These are phyloP conservation scores for Furcasterigmium sp. DNA, from an alignment of 2,329 filamentous ascomycete genomes.

Conservation along the genomic window DNA sequence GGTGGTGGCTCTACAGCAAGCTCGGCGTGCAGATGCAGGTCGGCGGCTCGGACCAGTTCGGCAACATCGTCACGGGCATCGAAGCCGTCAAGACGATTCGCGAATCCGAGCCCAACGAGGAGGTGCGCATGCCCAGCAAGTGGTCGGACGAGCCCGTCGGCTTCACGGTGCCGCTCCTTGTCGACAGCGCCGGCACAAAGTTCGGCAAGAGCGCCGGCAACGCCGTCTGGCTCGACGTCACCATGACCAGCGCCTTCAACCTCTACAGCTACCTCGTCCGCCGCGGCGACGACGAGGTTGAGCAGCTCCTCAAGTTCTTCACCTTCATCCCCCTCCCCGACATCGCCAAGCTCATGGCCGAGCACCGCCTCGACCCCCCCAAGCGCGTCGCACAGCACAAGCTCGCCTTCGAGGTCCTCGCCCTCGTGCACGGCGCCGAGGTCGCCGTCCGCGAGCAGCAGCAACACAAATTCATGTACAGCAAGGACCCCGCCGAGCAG, in stretches of 20 bases:
- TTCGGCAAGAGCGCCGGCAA: conserved; percentile 95
- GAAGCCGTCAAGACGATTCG: conserved; percentile 76
- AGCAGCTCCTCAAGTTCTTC: conserved; percentile 78
- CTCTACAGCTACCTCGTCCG: conserved; percentile 88
- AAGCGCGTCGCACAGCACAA: conserved; percentile 76
- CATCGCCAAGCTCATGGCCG: conserved; percentile 63
- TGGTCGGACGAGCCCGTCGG: conserved; percentile 63
- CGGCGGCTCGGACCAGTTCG: conserved; percentile 92
- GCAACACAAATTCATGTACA: conserved; percentile 47
- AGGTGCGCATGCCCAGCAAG: conserved; percentile 29
- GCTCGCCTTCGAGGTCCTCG: conserved; percentile 76
- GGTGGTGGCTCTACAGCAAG: conserved; percentile 75
- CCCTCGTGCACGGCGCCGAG: conserved; percentile 67
- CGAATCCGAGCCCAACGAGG: conserved; percentile 44
- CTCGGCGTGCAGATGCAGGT: conserved; percentile 77
- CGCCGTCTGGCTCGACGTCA: conserved; percentile 83
- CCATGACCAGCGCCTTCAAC: conserved; percentile 77
- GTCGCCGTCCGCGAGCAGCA: conserved; percentile 58
- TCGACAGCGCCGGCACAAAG: conserved; percentile 79
- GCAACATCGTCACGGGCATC: conserved; percentile 89
- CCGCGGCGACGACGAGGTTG: conserved; percentile 74
- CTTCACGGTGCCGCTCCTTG: conserved; percentile 86
- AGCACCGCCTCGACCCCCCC: conserved; percentile 63
- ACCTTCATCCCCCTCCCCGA: conserved; percentile 73
- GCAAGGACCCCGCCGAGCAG: conserved; percentile 19